A percentile compares a stretch with the other conserved stretches of the same genome.
These are phyloP conservation scores for Luffa aegyptiaca DNA, from an alignment of 306 rosid species.

Conservation along the genomic window DNA sequence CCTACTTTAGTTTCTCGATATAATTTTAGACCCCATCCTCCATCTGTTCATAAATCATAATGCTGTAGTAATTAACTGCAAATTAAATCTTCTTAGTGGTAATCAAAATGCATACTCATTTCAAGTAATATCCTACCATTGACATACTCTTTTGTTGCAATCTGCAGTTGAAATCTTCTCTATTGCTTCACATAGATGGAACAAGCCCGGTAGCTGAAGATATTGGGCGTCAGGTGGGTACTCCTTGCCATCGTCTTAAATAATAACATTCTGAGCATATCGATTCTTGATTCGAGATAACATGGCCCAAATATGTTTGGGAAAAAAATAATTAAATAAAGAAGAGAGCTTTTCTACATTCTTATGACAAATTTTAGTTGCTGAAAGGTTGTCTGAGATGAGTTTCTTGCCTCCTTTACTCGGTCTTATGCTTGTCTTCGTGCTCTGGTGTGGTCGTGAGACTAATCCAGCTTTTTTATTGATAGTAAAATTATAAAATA, in stretches of 20 bases:
- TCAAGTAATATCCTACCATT: neutral
- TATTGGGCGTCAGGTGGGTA: conserved; percentile 81
- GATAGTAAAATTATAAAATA: neutral
- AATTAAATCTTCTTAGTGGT: neutral
- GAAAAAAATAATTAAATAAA: neutral
- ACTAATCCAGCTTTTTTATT: neutral
- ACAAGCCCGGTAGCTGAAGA: conserved; percentile 88
- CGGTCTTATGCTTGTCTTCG: neutral
- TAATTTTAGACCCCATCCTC: neutral
- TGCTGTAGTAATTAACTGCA: neutral
- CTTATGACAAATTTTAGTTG: neutral
- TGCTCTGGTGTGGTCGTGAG: neutral
- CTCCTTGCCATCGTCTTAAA: neutral
- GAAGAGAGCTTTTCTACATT: neutral
- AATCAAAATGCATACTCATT: neutral
- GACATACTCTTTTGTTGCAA: conserved; percentile 25
- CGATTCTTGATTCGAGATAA: neutral
- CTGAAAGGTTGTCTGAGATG: neutral
- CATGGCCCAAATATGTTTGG: neutral
- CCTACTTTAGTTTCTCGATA: no score
- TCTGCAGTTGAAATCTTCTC: conserved; percentile 77
- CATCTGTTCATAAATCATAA: neutral
- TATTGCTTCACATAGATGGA: conserved; percentile 82
- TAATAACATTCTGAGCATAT: neutral
- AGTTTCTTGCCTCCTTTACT: neutral